Evolutionary conservation across 2,329 filamentous ascomycete genomes (phyloP).

Genomic region (Hypoxylon sp.): DNA sequence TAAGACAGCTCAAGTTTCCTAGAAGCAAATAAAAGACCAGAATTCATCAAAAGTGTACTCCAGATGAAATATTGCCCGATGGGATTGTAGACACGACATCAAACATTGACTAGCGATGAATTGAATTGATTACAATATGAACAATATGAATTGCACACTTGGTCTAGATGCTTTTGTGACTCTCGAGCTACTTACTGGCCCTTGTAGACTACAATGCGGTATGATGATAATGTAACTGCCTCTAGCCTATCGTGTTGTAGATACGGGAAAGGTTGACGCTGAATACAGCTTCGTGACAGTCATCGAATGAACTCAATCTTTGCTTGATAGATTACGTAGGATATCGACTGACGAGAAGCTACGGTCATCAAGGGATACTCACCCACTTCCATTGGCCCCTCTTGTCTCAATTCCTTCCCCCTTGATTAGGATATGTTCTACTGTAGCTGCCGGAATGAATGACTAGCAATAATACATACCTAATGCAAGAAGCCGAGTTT

Average conservation of each 20-base stretch:
- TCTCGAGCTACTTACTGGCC: too few species aligned
- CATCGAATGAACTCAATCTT: neutral
- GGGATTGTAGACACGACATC: neutral
- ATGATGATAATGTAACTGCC: too few species aligned
- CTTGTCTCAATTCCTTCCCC: too few species aligned
- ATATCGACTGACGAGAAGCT: neutral
- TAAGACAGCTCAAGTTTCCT: neutral
- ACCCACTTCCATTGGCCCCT: too few species aligned
- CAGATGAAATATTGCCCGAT: neutral
- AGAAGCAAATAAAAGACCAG: conserved; percentile 8
- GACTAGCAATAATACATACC: neutral
- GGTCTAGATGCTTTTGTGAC: too few species aligned
- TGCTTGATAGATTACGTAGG: neutral
- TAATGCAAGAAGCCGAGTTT: neutral
- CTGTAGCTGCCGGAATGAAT: neutral
- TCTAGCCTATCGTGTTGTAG: too few species aligned
- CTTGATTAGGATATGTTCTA: too few species aligned
- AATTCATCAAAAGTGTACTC: conserved; percentile 4
- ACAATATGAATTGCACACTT: too few species aligned
- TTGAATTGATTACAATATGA: neutral
- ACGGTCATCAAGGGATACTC: too few species aligned
- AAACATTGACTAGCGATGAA: neutral
- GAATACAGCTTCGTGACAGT: neutral
- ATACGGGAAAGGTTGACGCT: too few species aligned
- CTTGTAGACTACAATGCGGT: too few species aligned